A percentile compares a stretch with the other conserved stretches of the same genome.
Evolutionary conservation across 495 filamentous ascomycete genomes (phyloP).

Genomic region (Podospora pseudopauciseta): DNA sequence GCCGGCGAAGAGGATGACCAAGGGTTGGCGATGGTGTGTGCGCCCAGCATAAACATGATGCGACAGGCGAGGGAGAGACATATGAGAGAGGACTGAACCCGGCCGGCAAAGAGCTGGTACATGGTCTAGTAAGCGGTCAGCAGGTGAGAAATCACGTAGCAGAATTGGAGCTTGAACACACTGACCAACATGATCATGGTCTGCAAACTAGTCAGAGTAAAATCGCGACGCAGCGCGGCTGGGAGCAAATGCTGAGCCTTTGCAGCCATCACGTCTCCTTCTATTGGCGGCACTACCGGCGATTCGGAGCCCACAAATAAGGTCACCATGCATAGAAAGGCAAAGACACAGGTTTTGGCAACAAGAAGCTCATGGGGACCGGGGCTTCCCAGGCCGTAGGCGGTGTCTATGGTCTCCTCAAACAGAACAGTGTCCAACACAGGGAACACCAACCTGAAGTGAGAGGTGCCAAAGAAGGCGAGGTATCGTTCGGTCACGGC

Average conservation of each 20-base stretch:
- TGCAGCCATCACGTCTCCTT: slow-evolving; percentile 37
- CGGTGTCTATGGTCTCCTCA: slow-evolving; percentile 38
- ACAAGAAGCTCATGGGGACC: slow-evolving; percentile 19
- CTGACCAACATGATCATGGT: slow-evolving; percentile 45
- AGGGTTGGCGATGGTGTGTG: slow-evolving; percentile 29
- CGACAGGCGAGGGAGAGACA: slow-evolving; percentile 42
- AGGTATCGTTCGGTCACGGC: slow-evolving; percentile 17
- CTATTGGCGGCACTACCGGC: slow-evolving; percentile 21
- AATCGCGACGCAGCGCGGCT: slow-evolving; percentile 39
- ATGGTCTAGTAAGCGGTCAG: slow-evolving; percentile 31
- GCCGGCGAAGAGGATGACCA: slow-evolving; percentile 6
- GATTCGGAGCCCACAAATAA: slow-evolving; percentile 24
- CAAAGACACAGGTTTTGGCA: slow-evolving; percentile 43
- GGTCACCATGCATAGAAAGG: slow-evolving; percentile 42
- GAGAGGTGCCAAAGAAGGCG: slow-evolving; percentile 17
- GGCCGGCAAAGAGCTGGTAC: slow-evolving; percentile 45
- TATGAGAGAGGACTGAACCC: slow-evolving; percentile 44
- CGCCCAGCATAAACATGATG: slow-evolving; percentile 49
- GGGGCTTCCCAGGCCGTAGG: slow-evolving; percentile 29
- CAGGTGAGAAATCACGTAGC: not conserved
- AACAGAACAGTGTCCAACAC: slow-evolving; percentile 42
- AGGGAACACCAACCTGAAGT: slow-evolving; percentile 46
- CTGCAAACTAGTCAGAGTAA: slow-evolving; percentile 41
- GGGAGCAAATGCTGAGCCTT: slow-evolving; percentile 42
- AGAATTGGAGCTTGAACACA: not conserved